Evolutionary conservation across 257 asterid species (phyloP).

Genomic region (Thymus mandschuricus): DNA sequence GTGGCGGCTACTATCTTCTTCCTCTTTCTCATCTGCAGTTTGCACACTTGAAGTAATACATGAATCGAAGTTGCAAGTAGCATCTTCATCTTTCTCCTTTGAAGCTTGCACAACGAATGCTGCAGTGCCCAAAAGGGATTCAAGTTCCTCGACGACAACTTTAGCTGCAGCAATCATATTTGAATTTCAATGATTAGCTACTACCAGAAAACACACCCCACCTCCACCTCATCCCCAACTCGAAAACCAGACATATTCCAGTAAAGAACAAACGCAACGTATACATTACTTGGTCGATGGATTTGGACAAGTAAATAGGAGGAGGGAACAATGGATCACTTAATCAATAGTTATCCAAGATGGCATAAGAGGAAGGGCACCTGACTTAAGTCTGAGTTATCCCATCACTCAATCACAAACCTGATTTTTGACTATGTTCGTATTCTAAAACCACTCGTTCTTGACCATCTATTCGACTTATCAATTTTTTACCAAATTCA

Average conservation of each 20-base stretch:
- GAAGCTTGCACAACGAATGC: constrained; percentile 42
- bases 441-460: background rate
- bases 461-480: background rate
- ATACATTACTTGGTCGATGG: background rate
- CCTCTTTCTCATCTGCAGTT: background rate
- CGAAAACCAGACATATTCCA: background rate
- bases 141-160: constrained; percentile 54
- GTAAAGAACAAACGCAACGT: background rate
- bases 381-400: background rate
- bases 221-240: background rate
- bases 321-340: background rate
- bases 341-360: background rate
- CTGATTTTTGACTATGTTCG: background rate
- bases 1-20: background rate
- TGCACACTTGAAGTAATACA: constrained; percentile 18
- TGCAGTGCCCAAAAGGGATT: constrained; percentile 57
- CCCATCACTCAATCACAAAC: background rate
- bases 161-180: constrained; percentile 48
- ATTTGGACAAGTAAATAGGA: background rate
- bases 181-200: constrained; percentile 17
- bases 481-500: background rate
- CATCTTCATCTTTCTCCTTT: constrained; percentile 43
- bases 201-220: background rate
- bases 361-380: background rate
- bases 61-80: constrained; percentile 30